These are phyloP conservation scores for Alternaria dauci DNA, from an alignment of 2,329 filamentous ascomycete species.

Conservation along the genomic window DNA sequence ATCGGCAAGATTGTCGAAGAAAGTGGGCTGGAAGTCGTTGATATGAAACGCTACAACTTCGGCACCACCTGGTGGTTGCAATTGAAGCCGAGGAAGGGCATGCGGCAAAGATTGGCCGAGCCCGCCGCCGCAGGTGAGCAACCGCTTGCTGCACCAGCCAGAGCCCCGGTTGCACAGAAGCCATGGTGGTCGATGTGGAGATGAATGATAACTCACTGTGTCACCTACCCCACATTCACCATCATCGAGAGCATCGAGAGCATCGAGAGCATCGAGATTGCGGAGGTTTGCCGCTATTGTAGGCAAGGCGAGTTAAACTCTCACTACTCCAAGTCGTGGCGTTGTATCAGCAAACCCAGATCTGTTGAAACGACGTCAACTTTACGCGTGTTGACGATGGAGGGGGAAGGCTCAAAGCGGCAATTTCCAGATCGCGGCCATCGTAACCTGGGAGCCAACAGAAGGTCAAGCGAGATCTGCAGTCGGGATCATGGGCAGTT, in stretches of 20 bases:
- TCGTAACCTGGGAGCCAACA: slow-evolving; percentile 19
- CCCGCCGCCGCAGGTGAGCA: slow-evolving; percentile 20
- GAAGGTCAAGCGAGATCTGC: slow-evolving; percentile 31
- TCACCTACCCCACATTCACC: slow-evolving; percentile 21
- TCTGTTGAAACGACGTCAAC: slow-evolving; percentile 22
- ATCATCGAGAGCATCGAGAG: slow-evolving; percentile 14
- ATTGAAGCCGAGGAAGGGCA: slow-evolving; percentile 52
- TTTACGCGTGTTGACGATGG: slow-evolving; percentile 11
- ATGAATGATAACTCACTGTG: slow-evolving; percentile 40
- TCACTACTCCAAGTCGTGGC: neutral
- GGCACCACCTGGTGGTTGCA: slow-evolving; percentile 61
- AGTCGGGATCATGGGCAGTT: slow-evolving; percentile 24
- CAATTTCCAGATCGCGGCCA: slow-evolving; percentile 14
- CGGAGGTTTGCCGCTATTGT: slow-evolving; percentile 16
- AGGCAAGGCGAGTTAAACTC: neutral
- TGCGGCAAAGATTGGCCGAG: slow-evolving; percentile 28
- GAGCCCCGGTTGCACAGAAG: slow-evolving; percentile 34
- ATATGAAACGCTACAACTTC: slow-evolving; percentile 56
- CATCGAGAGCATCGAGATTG: slow-evolving; percentile 8
- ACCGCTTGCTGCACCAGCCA: slow-evolving; percentile 25
- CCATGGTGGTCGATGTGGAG: slow-evolving; percentile 49
- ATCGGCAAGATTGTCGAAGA: slow-evolving; percentile 58
- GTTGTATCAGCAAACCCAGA: neutral
- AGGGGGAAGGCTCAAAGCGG: slow-evolving; percentile 25
- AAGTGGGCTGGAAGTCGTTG: slow-evolving; percentile 58